Percentiles rank a stretch among this genome's conserved stretches.
Conservation (phyloP, 345 rosid genomes). For the Raphanus raphanistrum region DNA sequence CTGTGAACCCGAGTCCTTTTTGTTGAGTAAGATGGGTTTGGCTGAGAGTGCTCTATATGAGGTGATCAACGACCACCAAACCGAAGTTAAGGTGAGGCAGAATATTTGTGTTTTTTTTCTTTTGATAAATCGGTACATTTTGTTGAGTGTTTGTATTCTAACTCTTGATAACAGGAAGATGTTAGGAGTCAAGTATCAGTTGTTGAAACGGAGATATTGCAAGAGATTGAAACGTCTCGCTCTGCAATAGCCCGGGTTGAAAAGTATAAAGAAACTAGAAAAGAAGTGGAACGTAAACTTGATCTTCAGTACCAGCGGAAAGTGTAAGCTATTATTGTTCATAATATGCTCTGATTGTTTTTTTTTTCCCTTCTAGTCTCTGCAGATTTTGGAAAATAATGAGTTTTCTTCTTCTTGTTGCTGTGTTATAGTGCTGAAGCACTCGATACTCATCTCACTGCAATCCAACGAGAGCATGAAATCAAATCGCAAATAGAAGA, state of each 20-base stretch:
- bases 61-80: constrained; percentile 10
- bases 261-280: constrained; percentile 62
- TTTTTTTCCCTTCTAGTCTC: neutral
- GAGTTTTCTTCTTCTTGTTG: constrained; percentile 25
- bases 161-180: constrained; percentile 57
- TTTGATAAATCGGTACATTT: too few relatives aligned
- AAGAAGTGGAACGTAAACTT: constrained; percentile 68
- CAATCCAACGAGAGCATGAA: constrained; percentile 27
- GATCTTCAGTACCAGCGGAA: constrained; percentile 81
- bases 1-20: constrained; percentile 42
- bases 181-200: constrained; percentile 63
- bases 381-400: constrained; percentile 1
- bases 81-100: constrained; percentile 46
- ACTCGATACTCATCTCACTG: constrained; percentile 82
- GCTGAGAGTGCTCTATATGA: constrained; percentile 39
- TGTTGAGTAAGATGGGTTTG: constrained; percentile 56
- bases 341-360: neutral
- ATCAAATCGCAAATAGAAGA: neutral
- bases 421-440: constrained; percentile 74
- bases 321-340: constrained; percentile 50
- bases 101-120: neutral
- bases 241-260: constrained; percentile 57
- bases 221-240: constrained; percentile 49
- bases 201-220: constrained; percentile 55
- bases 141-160: too few relatives aligned